These are phyloP conservation scores for Pyricularia sp. DNA, from an alignment of 2,329 filamentous ascomycete genomes.

Conservation along the genomic window DNA sequence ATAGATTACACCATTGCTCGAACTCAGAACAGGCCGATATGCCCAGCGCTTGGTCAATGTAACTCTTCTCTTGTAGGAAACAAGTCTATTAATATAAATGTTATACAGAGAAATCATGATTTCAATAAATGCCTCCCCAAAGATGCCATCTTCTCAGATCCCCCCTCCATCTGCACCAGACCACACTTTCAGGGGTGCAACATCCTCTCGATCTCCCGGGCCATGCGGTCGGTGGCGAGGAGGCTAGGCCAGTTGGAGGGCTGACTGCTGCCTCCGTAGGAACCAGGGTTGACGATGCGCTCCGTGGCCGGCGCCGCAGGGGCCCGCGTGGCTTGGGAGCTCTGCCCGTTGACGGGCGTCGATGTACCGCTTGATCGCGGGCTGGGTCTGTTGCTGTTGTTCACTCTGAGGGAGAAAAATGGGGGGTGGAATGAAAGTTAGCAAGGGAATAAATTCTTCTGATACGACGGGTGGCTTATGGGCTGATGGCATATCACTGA, in stretches of 20 bases:
- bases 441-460: no score
- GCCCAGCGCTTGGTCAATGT: no score
- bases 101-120: neutral
- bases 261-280: neutral
- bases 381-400: neutral
- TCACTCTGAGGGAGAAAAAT: neutral
- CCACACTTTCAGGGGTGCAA: neutral
- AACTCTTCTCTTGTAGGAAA: no score
- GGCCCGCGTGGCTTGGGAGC: no score
- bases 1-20: no score
- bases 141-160: neutral
- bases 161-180: neutral
- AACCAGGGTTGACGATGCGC: neutral
- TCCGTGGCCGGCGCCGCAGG: neutral
- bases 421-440: neutral
- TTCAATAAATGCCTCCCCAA: neutral
- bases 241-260: neutral
- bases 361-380: neutral
- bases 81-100: no score
- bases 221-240: neutral
- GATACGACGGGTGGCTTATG: no score
- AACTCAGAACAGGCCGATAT: no score
- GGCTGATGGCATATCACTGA: neutral
- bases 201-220: neutral
- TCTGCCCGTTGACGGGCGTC: neutral